Conservation (phyloP, 2,329 filamentous ascomycete genomes). For the Epicoccum nigrum region DNA sequence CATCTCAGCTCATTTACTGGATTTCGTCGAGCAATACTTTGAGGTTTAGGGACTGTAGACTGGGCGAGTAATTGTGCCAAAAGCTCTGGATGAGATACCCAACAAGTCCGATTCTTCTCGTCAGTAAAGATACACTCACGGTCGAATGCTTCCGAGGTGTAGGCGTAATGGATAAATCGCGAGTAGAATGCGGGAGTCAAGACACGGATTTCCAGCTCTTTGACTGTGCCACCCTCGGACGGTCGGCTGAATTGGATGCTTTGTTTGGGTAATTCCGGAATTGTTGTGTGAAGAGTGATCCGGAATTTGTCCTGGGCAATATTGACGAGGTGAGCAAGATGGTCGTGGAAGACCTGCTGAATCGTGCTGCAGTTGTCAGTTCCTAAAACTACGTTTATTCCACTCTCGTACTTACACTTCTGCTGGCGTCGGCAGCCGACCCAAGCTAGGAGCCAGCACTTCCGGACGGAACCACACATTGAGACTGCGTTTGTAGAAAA, state of each 20-base stretch:
- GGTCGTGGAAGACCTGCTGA: conserved; percentile 48
- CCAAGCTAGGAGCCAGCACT: conserved; percentile 62
- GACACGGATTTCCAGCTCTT: conserved; percentile 62
- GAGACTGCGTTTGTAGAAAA: conserved; percentile 64
- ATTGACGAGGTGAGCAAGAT: conserved; percentile 56
- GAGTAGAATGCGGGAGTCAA: conserved; percentile 71
- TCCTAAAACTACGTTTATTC: neutral
- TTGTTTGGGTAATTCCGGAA: conserved; percentile 40
- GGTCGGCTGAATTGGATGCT: conserved; percentile 30
- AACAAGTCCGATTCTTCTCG: conserved; percentile 64
- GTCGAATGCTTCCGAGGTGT: conserved; percentile 67
- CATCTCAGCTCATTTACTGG: conserved; percentile 43
- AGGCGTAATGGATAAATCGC: conserved; percentile 67
- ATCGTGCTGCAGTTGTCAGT: conserved; percentile 35
- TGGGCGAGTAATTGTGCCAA: conserved; percentile 45
- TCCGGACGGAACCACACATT: conserved; percentile 71
- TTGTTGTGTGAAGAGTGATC: conserved; percentile 62
- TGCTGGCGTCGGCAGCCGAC: conserved; percentile 57
- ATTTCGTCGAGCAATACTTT: neutral
- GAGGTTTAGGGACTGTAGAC: conserved; percentile 39
- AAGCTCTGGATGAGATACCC: conserved; percentile 61
- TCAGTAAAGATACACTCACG: conserved; percentile 59
- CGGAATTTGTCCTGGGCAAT: conserved; percentile 53
- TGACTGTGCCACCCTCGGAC: conserved; percentile 16
- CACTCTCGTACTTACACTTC: conserved; percentile 50